A percentile compares a stretch with the other conserved stretches of the same genome.
Conservation (phyloP, 345 rosid species). For the Moricandia moricandioides region DNA sequence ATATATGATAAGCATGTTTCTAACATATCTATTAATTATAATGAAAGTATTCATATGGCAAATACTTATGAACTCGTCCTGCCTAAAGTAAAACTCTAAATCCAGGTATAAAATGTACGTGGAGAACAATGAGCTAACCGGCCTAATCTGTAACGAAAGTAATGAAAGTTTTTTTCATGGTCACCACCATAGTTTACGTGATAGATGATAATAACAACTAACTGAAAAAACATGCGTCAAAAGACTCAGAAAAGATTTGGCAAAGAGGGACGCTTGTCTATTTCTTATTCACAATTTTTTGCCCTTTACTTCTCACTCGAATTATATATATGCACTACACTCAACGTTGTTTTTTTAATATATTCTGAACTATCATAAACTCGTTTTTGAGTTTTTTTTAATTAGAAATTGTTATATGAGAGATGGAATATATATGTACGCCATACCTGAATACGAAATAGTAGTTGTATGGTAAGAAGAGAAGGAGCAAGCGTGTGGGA, state of each 20-base stretch:
- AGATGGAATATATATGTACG: background rate
- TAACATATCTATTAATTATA: background rate
- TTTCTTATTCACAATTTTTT: constrained; percentile 15
- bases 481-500: constrained; percentile 26
- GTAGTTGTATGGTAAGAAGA: constrained; percentile 7
- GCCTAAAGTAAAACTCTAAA: background rate
- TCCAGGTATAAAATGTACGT: background rate
- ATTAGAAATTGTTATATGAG: background rate
- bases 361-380: background rate
- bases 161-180: constrained; percentile 9
- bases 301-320: background rate
- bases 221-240: constrained; percentile 32
- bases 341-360: background rate
- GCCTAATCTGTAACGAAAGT: constrained; percentile 19
- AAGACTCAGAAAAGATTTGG: constrained; percentile 27
- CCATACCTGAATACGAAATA: background rate
- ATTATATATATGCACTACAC: background rate
- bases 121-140: constrained; percentile 27
- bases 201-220: constrained; percentile 32
- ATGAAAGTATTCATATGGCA: background rate
- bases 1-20: background rate
- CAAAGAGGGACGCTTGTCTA: constrained; percentile 30
- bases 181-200: constrained; percentile 19
- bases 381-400: background rate
- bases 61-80: background rate